Conservation (phyloP, 345 rosid genomes). For the Camelina neglecta region DNA sequence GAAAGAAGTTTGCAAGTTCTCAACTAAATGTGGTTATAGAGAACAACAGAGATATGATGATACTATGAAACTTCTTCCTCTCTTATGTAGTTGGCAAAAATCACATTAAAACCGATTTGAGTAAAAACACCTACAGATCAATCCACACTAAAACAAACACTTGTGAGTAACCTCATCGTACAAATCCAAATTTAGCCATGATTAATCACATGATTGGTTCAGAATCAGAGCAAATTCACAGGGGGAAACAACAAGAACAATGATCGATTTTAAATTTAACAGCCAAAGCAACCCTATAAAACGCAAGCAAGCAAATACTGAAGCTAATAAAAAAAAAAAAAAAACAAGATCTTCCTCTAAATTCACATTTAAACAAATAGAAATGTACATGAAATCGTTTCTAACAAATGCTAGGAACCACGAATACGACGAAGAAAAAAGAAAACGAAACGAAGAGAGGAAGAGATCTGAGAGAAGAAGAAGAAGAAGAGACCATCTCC, state of each 20-base stretch:
- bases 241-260: neutral
- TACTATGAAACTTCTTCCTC: neutral
- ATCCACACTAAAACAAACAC: neutral
- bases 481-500: conserved; percentile 51
- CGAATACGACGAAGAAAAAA: neutral
- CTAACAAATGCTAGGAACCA: neutral
- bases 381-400: neutral
- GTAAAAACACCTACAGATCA: neutral
- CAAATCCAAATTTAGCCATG: neutral
- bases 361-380: too few species aligned
- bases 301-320: conserved; percentile 1
- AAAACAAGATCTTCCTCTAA: neutral
- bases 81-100: too few species aligned
- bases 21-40: neutral
- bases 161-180: neutral
- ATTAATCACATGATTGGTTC: neutral
- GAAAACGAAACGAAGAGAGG: neutral
- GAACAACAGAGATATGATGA: neutral
- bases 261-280: neutral
- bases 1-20: neutral
- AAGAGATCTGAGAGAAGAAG: conserved; percentile 31
- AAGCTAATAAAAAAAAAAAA: neutral
- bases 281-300: neutral
- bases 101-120: neutral
- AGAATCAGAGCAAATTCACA: conserved; percentile 1